These are phyloP conservation scores for Yueomyces sinensis DNA, from an alignment of 805 yeast genomes.

Conservation along the genomic window DNA sequence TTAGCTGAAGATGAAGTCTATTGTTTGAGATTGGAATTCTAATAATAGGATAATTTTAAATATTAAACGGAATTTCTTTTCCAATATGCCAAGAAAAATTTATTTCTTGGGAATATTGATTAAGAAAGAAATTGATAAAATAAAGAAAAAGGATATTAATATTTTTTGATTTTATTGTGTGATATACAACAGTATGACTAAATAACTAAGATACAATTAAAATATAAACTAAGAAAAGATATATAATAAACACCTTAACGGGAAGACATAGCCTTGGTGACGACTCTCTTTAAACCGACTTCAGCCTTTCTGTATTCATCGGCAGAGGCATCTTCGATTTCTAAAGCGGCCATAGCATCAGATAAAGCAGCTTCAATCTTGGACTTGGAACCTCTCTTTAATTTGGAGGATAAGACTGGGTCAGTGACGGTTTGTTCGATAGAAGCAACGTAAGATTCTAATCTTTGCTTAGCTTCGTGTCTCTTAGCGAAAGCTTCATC, in stretches of 20 bases:
- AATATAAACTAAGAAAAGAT: not conserved
- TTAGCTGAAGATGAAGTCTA: no score
- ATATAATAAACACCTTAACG: slow-evolving; percentile 44
- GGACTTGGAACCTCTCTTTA: slow-evolving; percentile 94
- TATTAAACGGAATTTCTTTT: no score
- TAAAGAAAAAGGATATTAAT: no score
- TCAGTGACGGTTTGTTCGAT: slow-evolving; percentile 94
- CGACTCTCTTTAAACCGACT: slow-evolving; percentile 97
- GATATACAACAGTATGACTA: not conserved
- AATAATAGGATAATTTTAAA: no score
- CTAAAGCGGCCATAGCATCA: slow-evolving; percentile 96
- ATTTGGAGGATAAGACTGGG: slow-evolving; percentile 95
- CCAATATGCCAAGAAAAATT: no score
- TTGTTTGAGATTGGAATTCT: no score
- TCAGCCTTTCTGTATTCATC: slow-evolving; percentile 99
- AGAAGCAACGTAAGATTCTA: slow-evolving; percentile 95
- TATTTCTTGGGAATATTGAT: no score
- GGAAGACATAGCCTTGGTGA: slow-evolving; percentile 97
- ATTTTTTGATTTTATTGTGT: no score
- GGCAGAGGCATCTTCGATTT: slow-evolving; percentile 90
- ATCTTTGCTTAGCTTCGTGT: slow-evolving; percentile 98
- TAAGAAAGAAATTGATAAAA: no score
- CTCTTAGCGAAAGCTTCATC: slow-evolving; percentile 99
- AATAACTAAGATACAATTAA: not conserved
- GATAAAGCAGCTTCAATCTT: slow-evolving; percentile 96